Evolutionary conservation across 176 grass and related monocot genomes (phyloP), one percentile per base, ranked within the genome.

Genomic region (Rhynchospora tenuis): DNA sequence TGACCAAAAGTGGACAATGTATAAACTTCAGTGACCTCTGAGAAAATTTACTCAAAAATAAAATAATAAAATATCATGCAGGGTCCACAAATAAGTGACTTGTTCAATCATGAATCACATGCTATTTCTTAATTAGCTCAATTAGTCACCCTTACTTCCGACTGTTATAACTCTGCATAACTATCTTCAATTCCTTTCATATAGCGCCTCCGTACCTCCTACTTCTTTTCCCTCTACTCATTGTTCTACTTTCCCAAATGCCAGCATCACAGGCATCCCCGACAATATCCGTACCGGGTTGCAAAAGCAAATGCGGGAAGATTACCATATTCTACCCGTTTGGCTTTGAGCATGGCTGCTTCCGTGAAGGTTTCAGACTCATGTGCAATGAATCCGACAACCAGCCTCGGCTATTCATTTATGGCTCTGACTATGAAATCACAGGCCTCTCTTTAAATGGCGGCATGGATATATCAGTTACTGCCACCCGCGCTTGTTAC

Each of bases 271-370:
- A 0, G 0, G 2, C 28, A 20, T 28, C 86, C 6, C 1, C 23
- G 26, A 60, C 71, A 2, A n/a, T 82, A 11, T 67, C 89, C 0
- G 83, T 42, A 8, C 85, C 73, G 13, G 88, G 85, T 20, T 95
- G 90, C 67, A 73, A 4, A 7, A 80, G 75, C 59, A 92, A 31
- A 47, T 90, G 90, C 64, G 93, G 89, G 17, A 58, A 88, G 69
- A 64, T 88, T 50, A 86, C 28, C 68, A 0, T 96, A 12, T 87
- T 87, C 4, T 92, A 92, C 83, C 93, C 90, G 0, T 92, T 91
- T n/a, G 93, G 88, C 73, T 87, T 95, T 20, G 79, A 84, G 43
- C 52, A 67, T 7, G 3, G 50, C 19, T 95, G 90, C 83, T 87
- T 45, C 74, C 58, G 82, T 12, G 67, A 78, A 16, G 56, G 29